Evolutionary conservation across 192 early-diverging fungal genomes (phyloP), one percentile per base, ranked within the genome.

Genomic region (Powellomyces hirtus): DNA sequence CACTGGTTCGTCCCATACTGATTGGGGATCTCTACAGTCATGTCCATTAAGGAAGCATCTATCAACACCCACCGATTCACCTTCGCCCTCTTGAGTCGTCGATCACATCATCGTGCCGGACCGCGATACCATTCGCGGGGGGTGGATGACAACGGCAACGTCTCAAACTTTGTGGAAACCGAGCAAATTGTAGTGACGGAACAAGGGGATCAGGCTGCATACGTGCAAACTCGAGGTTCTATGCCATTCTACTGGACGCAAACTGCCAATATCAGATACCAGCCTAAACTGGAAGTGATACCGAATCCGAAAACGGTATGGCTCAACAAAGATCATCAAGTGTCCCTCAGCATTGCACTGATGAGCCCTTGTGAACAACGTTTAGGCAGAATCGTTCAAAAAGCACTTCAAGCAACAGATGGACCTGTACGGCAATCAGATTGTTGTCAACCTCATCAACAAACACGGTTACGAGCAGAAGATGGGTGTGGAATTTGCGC

Each of bases 101-200:
- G 93, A 20, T 91, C 88, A 35, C 86, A 90, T 66, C 86, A 87
- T 72, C 56, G 70, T 20, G 70, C 73, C 27, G 92, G 97, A 61
- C 91, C 94, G 2, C 89, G 97, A 22, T 99, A 90, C 74, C 90
- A 97, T 72, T 89, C 90, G 34, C 89, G 97, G 52, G 96, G 97
- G 62, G 87, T 96, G 29, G 96, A 99, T 73, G 85, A 83, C 44
- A 62, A 90, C 2, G 97, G 96, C 30, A 89, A 96, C 70, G 96
- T 97, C 34, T 91, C 97, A 38, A 99, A 99, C 77, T 97, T 87
- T 76, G 93, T 94, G 8, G 97, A 99, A 79, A 98, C 95, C 2
- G 96, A 99, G 72, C 95, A 97, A 81, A 79, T 98, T 51, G 83
- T 94, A 5, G 75, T 89, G 57, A 83, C 83, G 53, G 86, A 86